Evolutionary conservation across 305 asterid genomes (phyloP), one percentile per base, ranked within the genome.

Genomic region (Rubia tinctorum): DNA sequence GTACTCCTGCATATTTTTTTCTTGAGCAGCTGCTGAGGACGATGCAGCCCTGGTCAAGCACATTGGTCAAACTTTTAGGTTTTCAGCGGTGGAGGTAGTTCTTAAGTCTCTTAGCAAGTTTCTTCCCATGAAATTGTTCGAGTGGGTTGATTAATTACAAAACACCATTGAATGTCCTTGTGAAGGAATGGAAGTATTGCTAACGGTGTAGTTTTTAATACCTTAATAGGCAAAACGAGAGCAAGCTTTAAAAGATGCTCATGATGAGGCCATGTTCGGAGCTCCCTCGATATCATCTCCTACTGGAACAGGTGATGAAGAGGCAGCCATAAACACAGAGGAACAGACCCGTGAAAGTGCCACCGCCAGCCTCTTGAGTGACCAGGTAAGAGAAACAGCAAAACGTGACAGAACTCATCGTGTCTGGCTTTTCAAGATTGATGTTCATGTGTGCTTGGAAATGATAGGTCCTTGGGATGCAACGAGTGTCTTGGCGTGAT

Each of bases 201-300:
- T 77, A 5, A 71, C 49, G 30, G 15, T 64, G 40, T 61, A 17
- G 15, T 39, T 60, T 68, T 74, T 73, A 71, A 25, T 25, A 8
- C 62, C 69, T 62, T 64, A 66, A 47, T 61, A 92, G 96, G 85
- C 93, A 20, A 92, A 84, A 79, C 89, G 77, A 78, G 97, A 92
- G 81, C 90, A 87, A 69, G 77, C 80, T 60, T 79, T 89, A 76
- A 88, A 81, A 86, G 85, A 88, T 73, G 93, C 89, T 65, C 98
- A 92, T n/a, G 98, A 92, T 60, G 87, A 87, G 72, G 97, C 97
- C 15, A 92, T 90, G 83, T 92, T 92, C 80, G 97, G 98, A 72
- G 90, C 83, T 75, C 79, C 93, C 63, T 82, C 90, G 61, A 75
- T 77, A 79, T 78, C 89, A 58, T 79, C 70, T 20, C 81, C 82